Evolutionary conservation across 192 early-diverging fungal genomes (phyloP), one percentile per base, ranked within the genome.

Genomic region (Coemansia sp.): DNA sequence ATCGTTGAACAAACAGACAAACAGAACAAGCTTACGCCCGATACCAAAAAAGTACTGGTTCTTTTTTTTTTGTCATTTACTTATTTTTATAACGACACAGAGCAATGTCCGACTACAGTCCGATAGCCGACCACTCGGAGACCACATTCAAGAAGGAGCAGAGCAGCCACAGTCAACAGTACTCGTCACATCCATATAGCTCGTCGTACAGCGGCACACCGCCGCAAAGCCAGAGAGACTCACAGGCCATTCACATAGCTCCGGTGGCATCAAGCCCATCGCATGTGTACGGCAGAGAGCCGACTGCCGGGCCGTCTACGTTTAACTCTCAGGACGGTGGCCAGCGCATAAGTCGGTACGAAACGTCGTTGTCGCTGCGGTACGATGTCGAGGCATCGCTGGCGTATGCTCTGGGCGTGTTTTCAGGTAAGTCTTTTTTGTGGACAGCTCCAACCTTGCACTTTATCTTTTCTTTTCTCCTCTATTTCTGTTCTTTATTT

Each of bases 301-400:
- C 77, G 1, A 71, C 77, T 5, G 77, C 77, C 5, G 77, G 77
- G 45, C 77, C 77, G 18, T 80, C 77, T 58, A 80, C 77, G 29
- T 80, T 80, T 22, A 71, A 66, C 56, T 80, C 77, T 14, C 77
- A 80, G 59, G 73, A 81, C 45, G 78, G 73, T 29, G 78, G 78
- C 42, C 78, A 81, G 73, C 82, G 89, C 29, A 87, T 93, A n/a
- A 93, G 91, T 71, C 89, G 90, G 65, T 93, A 91, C 68, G 90
- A 93, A 59, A 93, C 92, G 20, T 80, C 71, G 38, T 71, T 91
- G 45, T 75, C 85, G 20, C 75, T 90, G 45, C 84, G 90, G 14
- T 84, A 90, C 40, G 90, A 93, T 72, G 83, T 92, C 56, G 90
- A 91, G 76, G 90, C 92, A 3, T 85, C 89, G 22, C 60, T 89